phyloP scores from a whole-genome alignment of 176 grass and related monocot genomes.

The Bolboschoenus planiculmis region DNA sequence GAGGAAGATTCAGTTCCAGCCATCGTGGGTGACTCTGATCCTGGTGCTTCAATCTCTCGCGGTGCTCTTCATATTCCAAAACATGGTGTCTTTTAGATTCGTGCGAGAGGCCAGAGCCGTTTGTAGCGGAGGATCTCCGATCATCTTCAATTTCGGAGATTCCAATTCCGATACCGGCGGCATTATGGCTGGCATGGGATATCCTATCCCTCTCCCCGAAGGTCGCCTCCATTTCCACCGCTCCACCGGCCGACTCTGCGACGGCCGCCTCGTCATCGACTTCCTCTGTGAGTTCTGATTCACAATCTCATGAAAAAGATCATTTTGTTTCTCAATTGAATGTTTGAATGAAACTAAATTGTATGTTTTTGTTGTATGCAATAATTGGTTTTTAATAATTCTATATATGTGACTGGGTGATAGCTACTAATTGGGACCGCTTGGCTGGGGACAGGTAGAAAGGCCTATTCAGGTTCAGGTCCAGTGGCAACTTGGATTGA shows the following conservation, averaged over 20 bases:
- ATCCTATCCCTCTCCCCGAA: constrained; percentile 35
- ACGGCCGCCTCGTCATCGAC: constrained; percentile 81
- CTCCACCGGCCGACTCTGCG: constrained; percentile 71
- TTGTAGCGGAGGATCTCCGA: constrained; percentile 16
- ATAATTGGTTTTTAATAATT: background rate
- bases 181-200: constrained; percentile 45
- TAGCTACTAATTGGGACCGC: background rate
- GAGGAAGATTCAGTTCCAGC: constrained; percentile 19
- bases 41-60: constrained; percentile 1
- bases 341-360: background rate
- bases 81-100: constrained; percentile 22
- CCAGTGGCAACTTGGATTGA: background rate
- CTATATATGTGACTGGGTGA: background rate
- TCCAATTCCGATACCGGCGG: constrained; percentile 85
- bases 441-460: background rate
- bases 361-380: background rate
- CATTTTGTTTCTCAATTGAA: background rate
- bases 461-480: background rate
- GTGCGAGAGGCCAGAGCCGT: background rate
- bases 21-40: constrained; percentile 5
- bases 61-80: background rate
- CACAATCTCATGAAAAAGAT: background rate
- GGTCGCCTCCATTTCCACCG: constrained; percentile 60
- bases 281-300: constrained; percentile 59
- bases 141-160: constrained; percentile 87